Evolutionary conservation across 306 rosid species (phyloP).

Genomic region (Lablab purpureus): DNA sequence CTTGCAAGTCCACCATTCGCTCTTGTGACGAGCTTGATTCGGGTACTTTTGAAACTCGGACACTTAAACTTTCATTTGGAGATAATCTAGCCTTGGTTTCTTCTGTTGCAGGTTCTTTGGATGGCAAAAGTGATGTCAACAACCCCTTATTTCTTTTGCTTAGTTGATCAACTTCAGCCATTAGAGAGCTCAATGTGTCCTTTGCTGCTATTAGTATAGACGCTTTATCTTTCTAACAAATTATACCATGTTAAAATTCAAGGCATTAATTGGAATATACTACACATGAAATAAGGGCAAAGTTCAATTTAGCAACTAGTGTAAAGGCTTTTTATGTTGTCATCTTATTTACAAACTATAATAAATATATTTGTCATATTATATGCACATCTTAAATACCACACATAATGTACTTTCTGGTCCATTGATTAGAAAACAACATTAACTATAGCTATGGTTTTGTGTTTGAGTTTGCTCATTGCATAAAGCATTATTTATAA

Average conservation of each 20-base stretch:
- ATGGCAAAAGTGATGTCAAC: slow-evolving; percentile 48
- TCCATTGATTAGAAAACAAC: not conserved
- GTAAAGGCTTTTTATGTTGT: not conserved
- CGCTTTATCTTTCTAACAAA: slow-evolving; percentile 80
- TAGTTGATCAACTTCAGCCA: slow-evolving; percentile 64
- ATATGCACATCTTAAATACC: no score
- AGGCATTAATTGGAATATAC: not conserved
- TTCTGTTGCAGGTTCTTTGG: slow-evolving; percentile 36
- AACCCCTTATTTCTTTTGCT: slow-evolving; percentile 60
- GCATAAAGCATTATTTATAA: not conserved
- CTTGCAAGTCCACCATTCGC: slow-evolving; percentile 64
- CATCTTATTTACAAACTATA: no score
- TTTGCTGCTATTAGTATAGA: slow-evolving; percentile 74
- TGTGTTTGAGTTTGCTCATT: not conserved
- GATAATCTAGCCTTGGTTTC: slow-evolving; percentile 42
- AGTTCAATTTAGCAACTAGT: not conserved
- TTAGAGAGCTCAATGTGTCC: slow-evolving; percentile 65
- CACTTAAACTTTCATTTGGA: slow-evolving; percentile 57
- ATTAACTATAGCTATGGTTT: not conserved
- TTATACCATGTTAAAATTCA: slow-evolving; percentile 21
- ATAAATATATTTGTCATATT: no score
- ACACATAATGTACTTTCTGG: no score
- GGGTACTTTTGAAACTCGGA: slow-evolving; percentile 53
- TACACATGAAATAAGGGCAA: not conserved
- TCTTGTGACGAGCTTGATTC: slow-evolving; percentile 62